phyloP scores from a whole-genome alignment of 129 eudicot genomes.

The Chrysanthemum seticuspe region DNA sequence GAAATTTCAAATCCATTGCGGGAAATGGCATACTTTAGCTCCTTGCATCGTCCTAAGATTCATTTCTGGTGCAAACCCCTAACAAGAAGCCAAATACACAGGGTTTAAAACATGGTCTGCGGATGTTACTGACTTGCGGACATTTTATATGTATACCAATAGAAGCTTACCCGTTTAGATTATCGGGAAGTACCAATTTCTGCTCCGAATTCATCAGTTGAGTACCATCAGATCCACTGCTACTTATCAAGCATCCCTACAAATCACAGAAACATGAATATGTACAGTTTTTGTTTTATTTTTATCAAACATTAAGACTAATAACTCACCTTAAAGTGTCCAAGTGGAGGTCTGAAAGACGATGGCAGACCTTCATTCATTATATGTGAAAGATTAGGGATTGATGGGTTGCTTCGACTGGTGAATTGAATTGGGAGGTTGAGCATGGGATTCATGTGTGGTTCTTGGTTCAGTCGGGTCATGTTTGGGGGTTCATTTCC shows the following conservation, averaged over 20 bases:
- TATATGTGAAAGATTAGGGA: slow-evolving; percentile 29
- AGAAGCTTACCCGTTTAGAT: slow-evolving; percentile 25
- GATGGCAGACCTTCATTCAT: slow-evolving; percentile 31
- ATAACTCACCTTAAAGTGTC: slow-evolving; percentile 26
- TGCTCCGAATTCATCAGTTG: slow-evolving; percentile 26
- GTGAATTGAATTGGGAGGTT: slow-evolving; percentile 29
- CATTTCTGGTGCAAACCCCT: slow-evolving; percentile 11
- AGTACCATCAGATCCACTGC: slow-evolving; percentile 21
- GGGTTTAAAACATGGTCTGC: neutral
- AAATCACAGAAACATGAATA: slow-evolving; percentile 13
- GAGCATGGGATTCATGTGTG: slow-evolving; percentile 16
- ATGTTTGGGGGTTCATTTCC: slow-evolving; percentile 19
- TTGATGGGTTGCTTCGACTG: slow-evolving; percentile 24
- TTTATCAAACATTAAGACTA: neutral
- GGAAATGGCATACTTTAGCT: slow-evolving; percentile 8
- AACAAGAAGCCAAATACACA: slow-evolving; percentile 13
- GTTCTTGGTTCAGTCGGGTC: slow-evolving; percentile 29
- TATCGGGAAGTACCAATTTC: slow-evolving; percentile 3
- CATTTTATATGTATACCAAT: neutral
- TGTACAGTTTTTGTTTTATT: neutral
- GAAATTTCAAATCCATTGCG: neutral
- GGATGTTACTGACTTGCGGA: neutral
- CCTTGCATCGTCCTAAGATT: slow-evolving; percentile 2
- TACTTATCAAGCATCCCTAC: slow-evolving; percentile 41
- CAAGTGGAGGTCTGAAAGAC: slow-evolving; percentile 7